Percentiles rank a stretch among this genome's conserved stretches.
phyloP scores from a whole-genome alignment of 192 early-diverging fungal genomes.

The Entomortierella chlamydospora region DNA sequence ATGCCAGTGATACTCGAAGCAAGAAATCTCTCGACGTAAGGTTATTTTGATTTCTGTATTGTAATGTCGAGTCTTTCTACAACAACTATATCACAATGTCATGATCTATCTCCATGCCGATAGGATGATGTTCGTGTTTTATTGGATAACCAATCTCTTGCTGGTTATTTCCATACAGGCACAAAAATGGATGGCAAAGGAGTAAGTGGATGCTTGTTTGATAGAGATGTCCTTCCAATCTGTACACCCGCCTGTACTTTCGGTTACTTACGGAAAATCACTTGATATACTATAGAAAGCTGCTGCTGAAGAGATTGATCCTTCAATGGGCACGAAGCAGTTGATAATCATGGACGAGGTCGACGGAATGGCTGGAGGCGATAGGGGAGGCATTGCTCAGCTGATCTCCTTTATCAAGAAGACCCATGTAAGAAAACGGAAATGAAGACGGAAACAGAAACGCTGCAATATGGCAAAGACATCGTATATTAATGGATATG shows the following conservation, averaged over 20 bases:
- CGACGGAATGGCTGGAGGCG: constrained; percentile 98
- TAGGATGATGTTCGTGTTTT: constrained; percentile 65
- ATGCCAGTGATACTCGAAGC: constrained; percentile 95
- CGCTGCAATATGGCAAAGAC: background rate
- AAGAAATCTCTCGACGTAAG: constrained; percentile 85
- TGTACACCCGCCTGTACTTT: too few relatives aligned
- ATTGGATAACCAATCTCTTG: constrained; percentile 63
- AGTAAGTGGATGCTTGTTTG: constrained; percentile 20
- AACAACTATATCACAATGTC: background rate
- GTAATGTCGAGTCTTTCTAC: background rate
- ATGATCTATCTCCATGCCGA: background rate
- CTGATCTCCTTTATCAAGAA: constrained; percentile 93
- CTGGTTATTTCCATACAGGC: constrained; percentile 61
- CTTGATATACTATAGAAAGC: constrained; percentile 8
- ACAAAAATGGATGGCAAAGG: constrained; percentile 28
- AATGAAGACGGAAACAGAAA: too few relatives aligned
- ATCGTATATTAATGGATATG: background rate
- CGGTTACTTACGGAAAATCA: background rate
- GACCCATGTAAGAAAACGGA: constrained; percentile 46
- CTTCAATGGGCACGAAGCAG: constrained; percentile 58
- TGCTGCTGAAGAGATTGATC: background rate
- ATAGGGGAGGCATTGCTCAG: constrained; percentile 91
- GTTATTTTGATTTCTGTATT: background rate
- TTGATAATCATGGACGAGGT: constrained; percentile 99
- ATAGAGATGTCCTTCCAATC: too few relatives aligned